Conservation (phyloP, 495 filamentous ascomycete genomes). For the Penicillium cinerascens region DNA sequence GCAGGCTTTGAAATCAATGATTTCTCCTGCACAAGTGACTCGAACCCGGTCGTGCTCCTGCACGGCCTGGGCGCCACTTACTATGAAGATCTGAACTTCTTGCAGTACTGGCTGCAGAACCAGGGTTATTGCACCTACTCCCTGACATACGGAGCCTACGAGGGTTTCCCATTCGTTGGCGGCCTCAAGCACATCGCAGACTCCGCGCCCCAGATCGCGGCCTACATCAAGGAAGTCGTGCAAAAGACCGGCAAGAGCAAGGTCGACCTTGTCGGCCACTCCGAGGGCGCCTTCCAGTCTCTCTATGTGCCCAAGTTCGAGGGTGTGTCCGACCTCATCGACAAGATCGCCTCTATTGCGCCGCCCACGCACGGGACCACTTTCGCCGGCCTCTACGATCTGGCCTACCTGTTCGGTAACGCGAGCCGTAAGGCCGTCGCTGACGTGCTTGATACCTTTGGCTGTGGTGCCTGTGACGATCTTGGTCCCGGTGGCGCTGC, state of each 20-base stretch:
- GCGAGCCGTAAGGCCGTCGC: slow-evolving; percentile 30
- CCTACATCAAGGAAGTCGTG: slow-evolving; percentile 42
- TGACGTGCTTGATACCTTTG: slow-evolving; percentile 33
- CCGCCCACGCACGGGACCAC: slow-evolving; percentile 50
- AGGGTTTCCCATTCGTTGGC: slow-evolving; percentile 44
- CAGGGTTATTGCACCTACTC: slow-evolving; percentile 53
- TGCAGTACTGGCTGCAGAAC: slow-evolving; percentile 48
- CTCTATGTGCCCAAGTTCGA: slow-evolving; percentile 54
- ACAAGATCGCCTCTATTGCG: slow-evolving; percentile 46
- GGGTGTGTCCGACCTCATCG: slow-evolving; percentile 40
- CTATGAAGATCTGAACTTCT: slow-evolving; percentile 50
- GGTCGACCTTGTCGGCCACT: slow-evolving; percentile 52
- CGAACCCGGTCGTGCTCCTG: slow-evolving; percentile 49
- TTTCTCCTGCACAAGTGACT: slow-evolving; percentile 35
- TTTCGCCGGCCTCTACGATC: slow-evolving; percentile 45
- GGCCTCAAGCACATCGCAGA: slow-evolving; percentile 43
- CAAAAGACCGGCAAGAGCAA: slow-evolving; percentile 41
- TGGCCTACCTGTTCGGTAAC: slow-evolving; percentile 42
- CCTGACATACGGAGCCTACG: slow-evolving; percentile 49
- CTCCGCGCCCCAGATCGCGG: slow-evolving; percentile 48
- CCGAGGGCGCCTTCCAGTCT: slow-evolving; percentile 51
- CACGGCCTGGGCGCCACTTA: slow-evolving; percentile 52
- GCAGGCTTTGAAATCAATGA: slow-evolving; percentile 33
- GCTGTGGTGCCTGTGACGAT: slow-evolving; percentile 49
- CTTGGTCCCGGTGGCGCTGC: slow-evolving; percentile 36